Base-by-base conservation (phyloP, 2,329 filamentous ascomycete species). In the Leptodontidium sp. region DNA sequence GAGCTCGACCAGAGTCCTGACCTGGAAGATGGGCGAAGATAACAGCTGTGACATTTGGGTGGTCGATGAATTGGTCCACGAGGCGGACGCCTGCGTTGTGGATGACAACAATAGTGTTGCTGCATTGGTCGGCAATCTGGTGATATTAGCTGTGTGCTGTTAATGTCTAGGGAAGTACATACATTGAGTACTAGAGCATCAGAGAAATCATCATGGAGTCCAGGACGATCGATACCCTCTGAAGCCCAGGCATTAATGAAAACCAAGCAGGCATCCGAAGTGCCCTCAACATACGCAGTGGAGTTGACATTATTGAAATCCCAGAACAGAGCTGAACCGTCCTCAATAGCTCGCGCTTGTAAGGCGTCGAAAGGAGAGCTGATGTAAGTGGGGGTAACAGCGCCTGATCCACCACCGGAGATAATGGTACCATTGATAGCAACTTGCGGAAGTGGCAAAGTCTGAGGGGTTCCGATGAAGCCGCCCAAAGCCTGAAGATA, bases 231-330 rank as follows among this genome's bases (percentile, higher is more conserved):
- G 72, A 85, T 90, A 0, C 90, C 91, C 43, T 47, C 43, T 1
- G 90, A 89, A 0, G 90, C 88, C 78, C 91, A 92, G 8, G 84
- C 86, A 75, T 91, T 91, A 72, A 87, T 86, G 73, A 91, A 87
- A 0, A 91, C 87, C 2, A 91, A 79, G 71, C 93, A 96, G 7
- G 93, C 84, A 74, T 94, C 86, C 1, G 85, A 83, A 8, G 14
- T 61, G 62, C 85, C 81, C 9, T 90, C 84, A 3, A 58, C 73
- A 0, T 88, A 87, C 0, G 81, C 77, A 1, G 77, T 74, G 1
- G 79, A 83, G 17, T 89, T 43, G 7, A 7, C 8, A 43, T 43
- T 43, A 14, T 43, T 43, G 38, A 43, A 86, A 75, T 92, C 89
- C 83, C 86, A 89, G 76, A 85, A 86, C 1, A 91, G 74, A 0